Conservation (phyloP, 192 early-diverging fungal species). For the Rhizoclosmatium sp. region DNA sequence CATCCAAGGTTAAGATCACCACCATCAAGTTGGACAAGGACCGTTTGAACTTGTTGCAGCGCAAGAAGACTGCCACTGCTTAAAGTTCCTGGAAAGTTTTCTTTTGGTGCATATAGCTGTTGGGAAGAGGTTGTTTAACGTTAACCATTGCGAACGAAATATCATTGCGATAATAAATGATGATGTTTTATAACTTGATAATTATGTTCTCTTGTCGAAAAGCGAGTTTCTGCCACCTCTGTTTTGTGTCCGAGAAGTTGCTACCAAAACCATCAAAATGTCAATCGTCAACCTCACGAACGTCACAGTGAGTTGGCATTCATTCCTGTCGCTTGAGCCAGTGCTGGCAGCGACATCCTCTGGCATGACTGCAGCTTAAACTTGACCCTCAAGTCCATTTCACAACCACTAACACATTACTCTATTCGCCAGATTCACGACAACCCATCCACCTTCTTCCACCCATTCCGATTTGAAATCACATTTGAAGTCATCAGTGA, state of each 20-base stretch:
- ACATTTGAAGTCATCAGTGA: conserved; percentile 94
- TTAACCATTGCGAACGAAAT: neutral
- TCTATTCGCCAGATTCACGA: conserved; percentile 68
- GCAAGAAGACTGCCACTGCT: conserved; percentile 72
- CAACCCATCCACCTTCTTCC: conserved; percentile 83
- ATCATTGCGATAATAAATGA: conserved; percentile 4
- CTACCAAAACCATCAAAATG: conserved; percentile 24
- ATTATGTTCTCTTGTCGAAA: neutral
- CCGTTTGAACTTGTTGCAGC: conserved; percentile 86
- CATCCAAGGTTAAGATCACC: conserved; percentile 98
- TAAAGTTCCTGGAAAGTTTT: neutral
- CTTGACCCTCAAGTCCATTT: neutral
- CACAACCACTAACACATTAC: neutral
- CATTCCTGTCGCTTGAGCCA: neutral
- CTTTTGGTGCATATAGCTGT: neutral
- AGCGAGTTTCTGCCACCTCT: neutral
- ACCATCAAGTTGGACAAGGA: conserved; percentile 97
- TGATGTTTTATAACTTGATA: neutral
- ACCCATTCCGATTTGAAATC: conserved; percentile 91
- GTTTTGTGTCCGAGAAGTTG: neutral
- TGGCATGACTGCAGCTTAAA: neutral
- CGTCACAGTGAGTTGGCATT: conserved; percentile 16
- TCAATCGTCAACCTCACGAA: conserved; percentile 38
- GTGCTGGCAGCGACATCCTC: no score
- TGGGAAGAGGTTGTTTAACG: neutral